Evolutionary conservation across 2,329 filamentous ascomycete species (phyloP), one percentile per base, ranked within the genome.

Genomic region (Neonectria hederae): DNA sequence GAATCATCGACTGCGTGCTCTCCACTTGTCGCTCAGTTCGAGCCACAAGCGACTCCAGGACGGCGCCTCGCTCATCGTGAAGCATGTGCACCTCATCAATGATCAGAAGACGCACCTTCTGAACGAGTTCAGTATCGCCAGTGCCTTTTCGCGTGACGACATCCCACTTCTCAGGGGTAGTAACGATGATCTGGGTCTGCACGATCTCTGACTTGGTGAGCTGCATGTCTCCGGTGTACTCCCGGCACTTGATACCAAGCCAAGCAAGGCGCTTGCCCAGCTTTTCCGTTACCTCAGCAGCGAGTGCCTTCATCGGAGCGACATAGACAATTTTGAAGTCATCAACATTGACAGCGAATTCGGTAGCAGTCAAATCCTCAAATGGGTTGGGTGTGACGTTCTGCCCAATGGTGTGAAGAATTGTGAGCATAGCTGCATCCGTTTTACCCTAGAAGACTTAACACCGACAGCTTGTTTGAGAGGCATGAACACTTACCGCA

Each of bases 81-180:
- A 99, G 90, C 97, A 99, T 99, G 76, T 99, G 96, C 1, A 99
- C 96, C 81, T 99, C 96, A 78, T 99, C 96, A 67, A 99, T 98
- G 74, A 99, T 98, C 65, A 99, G 86, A 2, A 99, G 84, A 11
- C 95, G 89, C 24, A 99, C 96, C 77, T 99, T 99, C 74, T 99
- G 96, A 14, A 99, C 97, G 3, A 99, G 87, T 76, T 98, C 96
- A 0, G 96, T 98, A 76, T 99, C 96, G 17, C 97, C 96, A 1
- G 94, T 98, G 61, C 95, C 97, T 80, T 98, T 99, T 65, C 96
- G 87, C 3, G 96, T 99, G 5, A 99, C 93, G 1, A 99, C 96
- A 77, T 99, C 96, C 97, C 97, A 99, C 80, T 99, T 99, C 80
- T 99, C 96, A 38, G 96, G 96, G 0, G 96, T 99, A 0, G 97